Evolutionary conservation across 176 grass and related monocot genomes (phyloP), one percentile per base, ranked within the genome.

Genomic region (Oryza meridionalis): DNA sequence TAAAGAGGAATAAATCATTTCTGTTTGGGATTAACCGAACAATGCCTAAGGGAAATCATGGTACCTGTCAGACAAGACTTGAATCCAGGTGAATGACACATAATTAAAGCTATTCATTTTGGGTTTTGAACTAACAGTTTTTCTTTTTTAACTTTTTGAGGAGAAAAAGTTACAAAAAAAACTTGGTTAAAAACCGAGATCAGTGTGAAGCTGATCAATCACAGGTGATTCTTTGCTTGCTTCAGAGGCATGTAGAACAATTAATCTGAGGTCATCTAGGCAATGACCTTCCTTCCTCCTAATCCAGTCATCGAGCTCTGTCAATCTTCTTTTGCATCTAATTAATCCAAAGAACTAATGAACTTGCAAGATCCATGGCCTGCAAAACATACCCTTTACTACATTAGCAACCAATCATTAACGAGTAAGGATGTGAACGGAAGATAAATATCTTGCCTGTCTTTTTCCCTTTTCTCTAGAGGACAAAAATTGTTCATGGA

Each of bases 321-420:
- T 11, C 3, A 45, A 14, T 47, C 40, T 53, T 44, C 37, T 63
- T 40, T 16, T 3, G 4, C 29, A 11, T 8, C 77, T 75, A 89
- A 14, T 5, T 83, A 45, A 10, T 86, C 27, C 13, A 26, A 9
- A 27, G 84, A 73, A 29, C 78, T 82, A 25, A 47, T 3, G 73
- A 90, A 86, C 67, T 73, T 86, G 79, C 79, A 82, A 12, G 78
- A 67, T 78, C 84, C 59, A 47, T 78, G 33, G 73, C 88, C 88
- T 90, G 84, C 24, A 73, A 55, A 79, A 67, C 15, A 81, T 1
- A 61, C 9, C 31, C 26, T 29, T 32, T 35, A 35, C 33, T 35
- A 35, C 33, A 35, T 35, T 32, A 72, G 7, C 6, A 14, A 69
- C 38, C 70, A 6, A 43, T 65, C 17, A 77, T n/a, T 24, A 62